A percentile compares a stretch with the other conserved stretches of the same genome.
Evolutionary conservation across 2,329 filamentous ascomycete genomes (phyloP).

Genomic region (Pochonia chlamydosporia): DNA sequence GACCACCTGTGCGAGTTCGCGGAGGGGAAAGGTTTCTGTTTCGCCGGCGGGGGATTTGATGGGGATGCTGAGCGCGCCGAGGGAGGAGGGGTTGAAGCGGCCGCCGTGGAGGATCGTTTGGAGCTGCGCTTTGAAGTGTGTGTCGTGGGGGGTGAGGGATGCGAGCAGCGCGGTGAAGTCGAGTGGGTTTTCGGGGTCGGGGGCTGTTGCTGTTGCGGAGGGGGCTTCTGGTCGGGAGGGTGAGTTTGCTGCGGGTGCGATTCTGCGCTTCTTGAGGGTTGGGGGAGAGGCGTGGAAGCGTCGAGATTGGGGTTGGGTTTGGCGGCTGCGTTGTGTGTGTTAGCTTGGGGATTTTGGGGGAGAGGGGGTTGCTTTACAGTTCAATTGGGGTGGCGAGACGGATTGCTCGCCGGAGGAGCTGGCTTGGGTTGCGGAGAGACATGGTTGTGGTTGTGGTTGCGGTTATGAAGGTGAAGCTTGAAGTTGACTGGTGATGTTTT

Average conservation of each 20-base stretch:
- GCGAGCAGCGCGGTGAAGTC: constrained; percentile 43
- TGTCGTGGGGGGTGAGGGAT: constrained; percentile 34
- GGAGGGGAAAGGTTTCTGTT: constrained; percentile 38
- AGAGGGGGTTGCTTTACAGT: constrained; percentile 12
- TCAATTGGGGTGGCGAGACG: constrained; percentile 11
- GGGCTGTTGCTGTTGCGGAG: constrained; percentile 14
- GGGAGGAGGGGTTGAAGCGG: constrained; percentile 44
- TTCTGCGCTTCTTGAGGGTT: constrained; percentile 34
- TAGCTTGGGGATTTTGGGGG: background rate
- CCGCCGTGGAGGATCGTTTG: constrained; percentile 36
- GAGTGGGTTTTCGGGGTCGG: constrained; percentile 38
- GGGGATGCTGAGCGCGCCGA: constrained; percentile 40
- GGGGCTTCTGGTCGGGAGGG: constrained; percentile 15
- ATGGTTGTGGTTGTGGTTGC: background rate
- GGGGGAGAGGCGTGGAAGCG: constrained; percentile 23
- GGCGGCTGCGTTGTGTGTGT: background rate
- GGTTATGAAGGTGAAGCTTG: no score
- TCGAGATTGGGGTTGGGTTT: constrained; percentile 17
- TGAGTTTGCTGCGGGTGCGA: constrained; percentile 23
- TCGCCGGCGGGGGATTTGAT: constrained; percentile 23
- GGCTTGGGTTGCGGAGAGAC: background rate
- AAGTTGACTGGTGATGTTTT: no score
- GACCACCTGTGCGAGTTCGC: constrained; percentile 49
- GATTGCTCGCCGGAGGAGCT: constrained; percentile 3
- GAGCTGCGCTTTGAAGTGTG: constrained; percentile 38